Percentiles rank a stretch among this genome's conserved stretches.
Evolutionary conservation across 805 yeast species (phyloP).

Genomic region (Ogataea trehaloabstinens): DNA sequence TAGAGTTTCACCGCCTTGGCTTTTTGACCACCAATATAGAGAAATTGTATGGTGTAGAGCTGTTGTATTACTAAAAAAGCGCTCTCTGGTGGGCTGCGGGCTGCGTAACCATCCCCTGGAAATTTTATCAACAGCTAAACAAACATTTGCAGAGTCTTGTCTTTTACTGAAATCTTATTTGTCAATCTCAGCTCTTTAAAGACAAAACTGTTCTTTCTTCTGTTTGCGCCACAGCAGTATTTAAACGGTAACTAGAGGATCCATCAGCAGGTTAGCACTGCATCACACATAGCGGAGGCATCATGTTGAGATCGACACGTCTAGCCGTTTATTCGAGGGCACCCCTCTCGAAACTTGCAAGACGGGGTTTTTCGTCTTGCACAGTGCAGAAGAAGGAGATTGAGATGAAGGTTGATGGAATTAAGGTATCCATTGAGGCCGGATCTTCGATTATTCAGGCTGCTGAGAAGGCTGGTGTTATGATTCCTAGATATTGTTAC

Average conservation of each 20-base stretch:
- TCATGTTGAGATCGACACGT: constrained; percentile 1
- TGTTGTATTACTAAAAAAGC: no score
- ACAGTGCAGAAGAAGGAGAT: constrained; percentile 20
- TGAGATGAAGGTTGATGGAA: constrained; percentile 60
- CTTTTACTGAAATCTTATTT: constrained; percentile 10
- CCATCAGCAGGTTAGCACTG: no score
- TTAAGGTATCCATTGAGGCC: constrained; percentile 73
- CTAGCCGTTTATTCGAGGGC: not conserved
- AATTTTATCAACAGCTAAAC: not conserved
- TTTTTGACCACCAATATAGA: no score
- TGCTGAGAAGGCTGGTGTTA: constrained; percentile 86
- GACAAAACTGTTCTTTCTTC: no score
- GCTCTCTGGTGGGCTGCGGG: not conserved
- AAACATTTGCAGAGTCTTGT: constrained; percentile 4
- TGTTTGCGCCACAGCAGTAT: no score
- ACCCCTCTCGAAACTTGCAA: constrained; percentile 5
- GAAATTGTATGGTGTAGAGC: not conserved
- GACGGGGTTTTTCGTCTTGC: constrained; percentile 15
- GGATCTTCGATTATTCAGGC: constrained; percentile 90
- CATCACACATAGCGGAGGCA: no score
- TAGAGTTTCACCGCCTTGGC: no score
- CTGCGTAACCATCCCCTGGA: constrained; percentile 2
- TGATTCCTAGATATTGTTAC: constrained; percentile 86
- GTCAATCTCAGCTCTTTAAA: constrained; percentile 3
- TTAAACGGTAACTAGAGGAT: no score